A percentile compares a stretch with the other conserved stretches of the same genome.
These are phyloP conservation scores for Nicotiana otophora DNA, from an alignment of 257 asterid species.

Conservation along the genomic window DNA sequence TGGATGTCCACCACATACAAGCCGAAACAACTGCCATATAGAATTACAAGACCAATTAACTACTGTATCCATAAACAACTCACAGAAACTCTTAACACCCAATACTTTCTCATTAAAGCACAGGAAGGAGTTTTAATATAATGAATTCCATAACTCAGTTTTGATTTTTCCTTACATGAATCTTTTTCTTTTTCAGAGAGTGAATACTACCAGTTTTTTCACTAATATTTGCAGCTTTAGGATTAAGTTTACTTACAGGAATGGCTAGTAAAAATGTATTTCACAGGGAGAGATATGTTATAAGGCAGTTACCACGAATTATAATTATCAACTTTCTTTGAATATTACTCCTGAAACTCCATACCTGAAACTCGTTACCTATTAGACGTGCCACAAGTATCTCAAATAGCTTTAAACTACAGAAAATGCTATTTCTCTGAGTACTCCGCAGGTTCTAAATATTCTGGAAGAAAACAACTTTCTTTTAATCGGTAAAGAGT, in stretches of 20 bases:
- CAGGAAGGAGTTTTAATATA: not conserved
- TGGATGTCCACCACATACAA: slow-evolving; percentile 48
- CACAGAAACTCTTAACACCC: not conserved
- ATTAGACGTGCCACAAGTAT: not conserved
- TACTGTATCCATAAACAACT: slow-evolving; percentile 10
- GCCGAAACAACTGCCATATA: slow-evolving; percentile 73
- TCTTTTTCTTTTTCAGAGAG: not conserved
- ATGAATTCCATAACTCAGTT: not conserved
- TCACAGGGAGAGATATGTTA: not conserved
- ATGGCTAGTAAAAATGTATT: not conserved
- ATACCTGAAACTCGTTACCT: not conserved
- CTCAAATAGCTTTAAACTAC: not conserved
- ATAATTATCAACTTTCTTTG: not conserved
- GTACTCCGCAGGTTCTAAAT: not conserved
- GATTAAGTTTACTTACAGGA: not conserved
- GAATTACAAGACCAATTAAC: slow-evolving; percentile 24
- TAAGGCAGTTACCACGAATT: not conserved
- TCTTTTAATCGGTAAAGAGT: not conserved
- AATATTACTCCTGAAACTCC: not conserved
- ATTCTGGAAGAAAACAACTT: not conserved
- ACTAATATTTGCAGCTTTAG: not conserved
- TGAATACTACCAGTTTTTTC: not conserved
- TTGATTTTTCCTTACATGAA: not conserved
- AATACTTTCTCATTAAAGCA: not conserved
- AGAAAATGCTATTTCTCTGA: not conserved